phyloP scores from a whole-genome alignment of 1,284 basidiomycete genomes.

The Volvariella volvacea region DNA sequence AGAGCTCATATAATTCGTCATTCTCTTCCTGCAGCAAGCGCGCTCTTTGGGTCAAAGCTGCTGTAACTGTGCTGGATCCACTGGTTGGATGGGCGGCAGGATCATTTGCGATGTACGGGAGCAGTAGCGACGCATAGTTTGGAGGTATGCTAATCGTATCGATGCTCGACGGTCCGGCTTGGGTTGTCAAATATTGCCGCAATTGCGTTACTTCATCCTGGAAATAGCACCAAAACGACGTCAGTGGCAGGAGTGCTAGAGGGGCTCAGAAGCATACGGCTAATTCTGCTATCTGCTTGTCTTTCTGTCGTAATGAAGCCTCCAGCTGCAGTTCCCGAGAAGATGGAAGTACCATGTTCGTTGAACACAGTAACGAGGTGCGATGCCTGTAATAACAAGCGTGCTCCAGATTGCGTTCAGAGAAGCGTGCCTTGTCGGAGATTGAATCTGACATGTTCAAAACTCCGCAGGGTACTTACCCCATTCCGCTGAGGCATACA shows the following conservation, averaged over 20 bases:
- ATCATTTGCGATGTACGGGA: conserved; percentile 44
- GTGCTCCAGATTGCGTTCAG: background rate
- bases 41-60: conserved; percentile 65
- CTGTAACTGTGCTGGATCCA: conserved; percentile 52
- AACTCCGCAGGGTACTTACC: too few species aligned
- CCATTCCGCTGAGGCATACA: too few species aligned
- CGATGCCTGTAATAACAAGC: background rate
- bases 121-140: conserved; percentile 54
- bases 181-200: conserved; percentile 52
- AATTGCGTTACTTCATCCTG: conserved; percentile 66
- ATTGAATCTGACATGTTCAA: background rate
- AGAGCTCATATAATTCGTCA: conserved; percentile 68
- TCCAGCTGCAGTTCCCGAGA: conserved; percentile 74
- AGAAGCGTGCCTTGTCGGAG: background rate
- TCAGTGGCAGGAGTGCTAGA: conserved; percentile 5
- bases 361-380: conserved; percentile 7
- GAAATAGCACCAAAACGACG: conserved; percentile 5
- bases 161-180: conserved; percentile 49
- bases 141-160: conserved; percentile 64
- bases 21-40: conserved; percentile 75
- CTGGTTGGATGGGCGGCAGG: conserved; percentile 19
- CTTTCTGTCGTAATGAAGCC: conserved; percentile 61
- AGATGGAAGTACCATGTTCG: conserved; percentile 59
- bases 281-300: conserved; percentile 61
- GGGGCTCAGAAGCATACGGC: conserved; percentile 40